Conservation (phyloP, 768 basidiomycete genomes). For the Mycena maculata region DNA sequence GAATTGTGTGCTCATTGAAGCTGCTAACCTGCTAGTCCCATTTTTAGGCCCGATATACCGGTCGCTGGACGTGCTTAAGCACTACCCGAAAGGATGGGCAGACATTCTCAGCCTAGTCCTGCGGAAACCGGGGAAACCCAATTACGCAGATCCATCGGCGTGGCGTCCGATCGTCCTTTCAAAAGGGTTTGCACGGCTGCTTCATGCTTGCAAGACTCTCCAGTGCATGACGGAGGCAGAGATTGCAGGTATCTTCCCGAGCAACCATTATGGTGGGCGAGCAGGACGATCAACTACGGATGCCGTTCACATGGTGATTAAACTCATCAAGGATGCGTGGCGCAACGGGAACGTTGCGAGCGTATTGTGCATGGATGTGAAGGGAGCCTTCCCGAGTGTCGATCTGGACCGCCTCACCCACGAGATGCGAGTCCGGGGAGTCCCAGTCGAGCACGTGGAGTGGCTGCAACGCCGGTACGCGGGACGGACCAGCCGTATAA, state of each 20-base stretch:
- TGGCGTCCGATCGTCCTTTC: constrained; percentile 53
- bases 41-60: constrained; percentile 44
- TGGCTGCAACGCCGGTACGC: constrained; percentile 21
- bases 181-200: constrained; percentile 36
- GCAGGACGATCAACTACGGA: too few species aligned
- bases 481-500: constrained; percentile 7
- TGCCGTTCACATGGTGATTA: constrained; percentile 44
- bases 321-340: constrained; percentile 53
- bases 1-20: too few species aligned
- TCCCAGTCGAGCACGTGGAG: constrained; percentile 39
- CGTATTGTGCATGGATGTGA: constrained; percentile 54
- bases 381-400: constrained; percentile 57
- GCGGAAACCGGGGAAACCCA: constrained; percentile 46
- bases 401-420: constrained; percentile 44
- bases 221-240: constrained; percentile 37
- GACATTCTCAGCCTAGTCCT: constrained; percentile 46
- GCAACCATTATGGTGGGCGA: too few species aligned
- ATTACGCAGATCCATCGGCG: constrained; percentile 48
- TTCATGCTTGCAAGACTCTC: constrained; percentile 21
- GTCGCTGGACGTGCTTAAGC: constrained; percentile 38
- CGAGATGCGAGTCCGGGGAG: constrained; percentile 42
- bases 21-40: constrained; percentile 36
- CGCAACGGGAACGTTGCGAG: constrained; percentile 45
- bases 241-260: too few species aligned
- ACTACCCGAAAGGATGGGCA: constrained; percentile 38